A percentile compares a stretch with the other conserved stretches of the same genome.
These are phyloP conservation scores for Manihot esculenta DNA, from an alignment of 441 rosid species.

Conservation along the genomic window DNA sequence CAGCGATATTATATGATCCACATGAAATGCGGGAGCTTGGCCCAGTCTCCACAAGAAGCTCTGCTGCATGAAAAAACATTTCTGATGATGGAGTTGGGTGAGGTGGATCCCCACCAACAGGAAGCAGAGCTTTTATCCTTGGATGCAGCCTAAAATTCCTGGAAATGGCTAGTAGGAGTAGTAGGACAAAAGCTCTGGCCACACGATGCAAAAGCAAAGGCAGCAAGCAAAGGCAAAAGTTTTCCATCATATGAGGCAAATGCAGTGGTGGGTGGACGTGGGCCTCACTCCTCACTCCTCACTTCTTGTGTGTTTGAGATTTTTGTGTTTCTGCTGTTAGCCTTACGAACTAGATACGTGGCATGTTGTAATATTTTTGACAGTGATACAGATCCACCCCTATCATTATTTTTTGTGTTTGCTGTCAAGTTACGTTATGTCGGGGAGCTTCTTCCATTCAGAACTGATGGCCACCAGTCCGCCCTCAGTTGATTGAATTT, in stretches of 20 bases:
- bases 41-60: not conserved
- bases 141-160: not conserved
- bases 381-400: slow-evolving; percentile 23
- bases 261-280: slow-evolving; percentile 6
- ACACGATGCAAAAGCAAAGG: not conserved
- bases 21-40: slow-evolving; percentile 1
- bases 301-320: not conserved
- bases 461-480: no score
- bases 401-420: slow-evolving; percentile 16
- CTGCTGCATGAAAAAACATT: no score
- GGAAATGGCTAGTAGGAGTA: no score
- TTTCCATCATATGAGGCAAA: not conserved
- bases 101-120: not conserved
- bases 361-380: slow-evolving; percentile 4
- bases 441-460: slow-evolving; percentile 12
- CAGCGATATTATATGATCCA: not conserved
- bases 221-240: no score
- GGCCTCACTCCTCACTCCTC: slow-evolving; percentile 6
- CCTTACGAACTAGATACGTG: not conserved
- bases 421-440: slow-evolving; percentile 27
- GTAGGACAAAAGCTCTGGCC: no score
- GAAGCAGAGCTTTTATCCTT: not conserved
- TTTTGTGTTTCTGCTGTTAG: not conserved
- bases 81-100: not conserved
- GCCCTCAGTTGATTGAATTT: no score